A percentile compares a stretch with the other conserved stretches of the same genome.
These are phyloP conservation scores for Boletus tomentosulus DNA, from an alignment of 768 basidiomycete species.

Conservation along the genomic window DNA sequence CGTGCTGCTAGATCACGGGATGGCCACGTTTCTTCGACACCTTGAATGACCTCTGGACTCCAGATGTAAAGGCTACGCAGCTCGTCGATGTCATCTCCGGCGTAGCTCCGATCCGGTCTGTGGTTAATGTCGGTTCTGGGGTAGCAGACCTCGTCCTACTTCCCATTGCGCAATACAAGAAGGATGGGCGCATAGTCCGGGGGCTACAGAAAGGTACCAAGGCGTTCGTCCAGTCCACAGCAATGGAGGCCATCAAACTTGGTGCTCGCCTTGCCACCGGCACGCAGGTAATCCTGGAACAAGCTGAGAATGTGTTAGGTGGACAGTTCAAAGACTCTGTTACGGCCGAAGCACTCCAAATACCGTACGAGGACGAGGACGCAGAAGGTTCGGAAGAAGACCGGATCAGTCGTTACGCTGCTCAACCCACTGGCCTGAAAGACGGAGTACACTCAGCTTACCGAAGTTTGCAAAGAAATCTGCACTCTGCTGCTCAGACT, in stretches of 20 bases:
- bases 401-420: constrained; percentile 82
- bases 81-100: constrained; percentile 96
- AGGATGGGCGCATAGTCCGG: constrained; percentile 88
- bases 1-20: constrained; percentile 74
- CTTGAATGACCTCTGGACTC: constrained; percentile 98
- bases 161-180: constrained; percentile 96
- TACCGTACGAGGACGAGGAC: constrained; percentile 32
- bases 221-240: constrained; percentile 90
- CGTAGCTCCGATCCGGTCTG: constrained; percentile 90
- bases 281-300: constrained; percentile 95
- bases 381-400: constrained; percentile 43
- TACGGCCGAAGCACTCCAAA: constrained; percentile 62
- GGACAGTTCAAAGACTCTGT: constrained; percentile 66
- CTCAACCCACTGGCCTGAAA: constrained; percentile 78
- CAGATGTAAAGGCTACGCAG: constrained; percentile 98
- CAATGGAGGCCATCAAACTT: constrained; percentile 91
- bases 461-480: constrained; percentile 76
- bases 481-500: constrained; percentile 94
- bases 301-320: constrained; percentile 87
- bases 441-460: constrained; percentile 95
- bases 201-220: constrained; percentile 94
- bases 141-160: constrained; percentile 94
- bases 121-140: constrained; percentile 96
- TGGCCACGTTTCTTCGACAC: constrained; percentile 86
- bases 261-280: constrained; percentile 94